Evolutionary conservation across 2,329 filamentous ascomycete species (phyloP), one percentile per base, ranked within the genome.

Genomic region (Ophiocordyceps camponoti-saundersi): DNA sequence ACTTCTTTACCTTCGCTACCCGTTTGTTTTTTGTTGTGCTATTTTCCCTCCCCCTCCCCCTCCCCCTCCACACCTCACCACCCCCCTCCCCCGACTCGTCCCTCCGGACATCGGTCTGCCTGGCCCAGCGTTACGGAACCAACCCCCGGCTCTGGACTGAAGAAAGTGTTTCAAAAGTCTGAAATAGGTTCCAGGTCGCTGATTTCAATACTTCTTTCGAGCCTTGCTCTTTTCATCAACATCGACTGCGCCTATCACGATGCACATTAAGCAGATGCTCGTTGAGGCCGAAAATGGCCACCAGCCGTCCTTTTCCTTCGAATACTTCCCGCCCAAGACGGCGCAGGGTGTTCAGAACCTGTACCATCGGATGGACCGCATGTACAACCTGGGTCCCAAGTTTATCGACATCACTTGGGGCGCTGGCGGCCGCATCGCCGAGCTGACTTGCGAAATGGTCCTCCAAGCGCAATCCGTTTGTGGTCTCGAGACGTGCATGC

Each of bases 361-460:
- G 49, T 98, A 98, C 73, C 92, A 98, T 57, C 86, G 92, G 56
- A 96, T 98, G 85, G 92, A 98, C 67, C 88, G 89, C 67, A 98
- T 98, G 92, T 88, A 95, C 66, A 79, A 82, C 58, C 78, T 93
- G 52, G 92, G 88, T 2, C 92, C 90, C 52, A 83, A 89, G 59
- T 98, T 98, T 70, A 88, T 98, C 63, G 92, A 98, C 65, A 84
- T 98, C 59, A 98, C 92, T 52, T 98, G 92, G 92, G 93, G 93
- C 52, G 92, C 92, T 46, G 92, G 92, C 55, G 92, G 92, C 44
- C 81, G 85, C 54, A 79, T 92, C 55, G 92, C 90, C 47, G 83
- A 94, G 60, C 69, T 98, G 57, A 98, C 92, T 41, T 89, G 85
- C 65, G 92, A 98, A 63, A 98, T 98, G 89, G 90, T 98, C 54